Percentiles rank a stretch among this genome's conserved stretches.
Evolutionary conservation across 1,284 basidiomycete species (phyloP).

Genomic region (Ustilago hordei): DNA sequence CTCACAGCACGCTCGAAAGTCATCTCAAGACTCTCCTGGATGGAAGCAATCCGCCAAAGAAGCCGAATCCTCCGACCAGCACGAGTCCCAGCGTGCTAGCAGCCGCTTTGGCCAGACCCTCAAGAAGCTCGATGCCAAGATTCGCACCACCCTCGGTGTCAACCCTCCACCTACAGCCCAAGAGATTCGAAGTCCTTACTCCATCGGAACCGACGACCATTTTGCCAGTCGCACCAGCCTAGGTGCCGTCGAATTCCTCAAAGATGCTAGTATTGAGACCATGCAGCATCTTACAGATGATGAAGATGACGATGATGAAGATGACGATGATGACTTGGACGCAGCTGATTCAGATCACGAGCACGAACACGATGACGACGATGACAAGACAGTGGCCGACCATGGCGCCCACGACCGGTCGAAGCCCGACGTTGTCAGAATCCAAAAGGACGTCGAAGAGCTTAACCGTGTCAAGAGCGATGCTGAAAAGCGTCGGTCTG

Average conservation of each 20-base stretch:
- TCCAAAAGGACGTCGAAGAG: slow-evolving; percentile 9
- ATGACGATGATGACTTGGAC: slow-evolving; percentile 17
- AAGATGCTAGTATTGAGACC: slow-evolving; percentile 43
- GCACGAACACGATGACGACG: slow-evolving; percentile 1
- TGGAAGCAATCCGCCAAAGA: slow-evolving; percentile 29
- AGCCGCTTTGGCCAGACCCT: slow-evolving; percentile 28
- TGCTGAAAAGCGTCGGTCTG: slow-evolving; percentile 30
- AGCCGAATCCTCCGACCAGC: slow-evolving; percentile 31
- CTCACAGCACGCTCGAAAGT: background rate
- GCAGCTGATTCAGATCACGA: slow-evolving; percentile 16
- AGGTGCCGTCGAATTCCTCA: slow-evolving; percentile 39
- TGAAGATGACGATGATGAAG: slow-evolving; percentile 28
- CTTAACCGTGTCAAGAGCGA: slow-evolving; percentile 10
- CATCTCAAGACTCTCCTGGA: slow-evolving; percentile 19
- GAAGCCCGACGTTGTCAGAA: slow-evolving; percentile 6
- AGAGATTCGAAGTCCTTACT: slow-evolving; percentile 37
- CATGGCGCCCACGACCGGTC: background rate
- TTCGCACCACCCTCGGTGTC: slow-evolving; percentile 27
- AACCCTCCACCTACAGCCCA: slow-evolving; percentile 40
- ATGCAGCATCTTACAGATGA: slow-evolving; percentile 37
- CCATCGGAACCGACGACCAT: slow-evolving; percentile 40
- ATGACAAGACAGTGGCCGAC: slow-evolving; percentile 24
- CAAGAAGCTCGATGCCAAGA: slow-evolving; percentile 38
- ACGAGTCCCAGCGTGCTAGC: slow-evolving; percentile 15
- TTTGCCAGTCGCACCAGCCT: slow-evolving; percentile 19